Conservation (phyloP, 2,329 filamentous ascomycete genomes). For the Neonectria neomacrospora region DNA sequence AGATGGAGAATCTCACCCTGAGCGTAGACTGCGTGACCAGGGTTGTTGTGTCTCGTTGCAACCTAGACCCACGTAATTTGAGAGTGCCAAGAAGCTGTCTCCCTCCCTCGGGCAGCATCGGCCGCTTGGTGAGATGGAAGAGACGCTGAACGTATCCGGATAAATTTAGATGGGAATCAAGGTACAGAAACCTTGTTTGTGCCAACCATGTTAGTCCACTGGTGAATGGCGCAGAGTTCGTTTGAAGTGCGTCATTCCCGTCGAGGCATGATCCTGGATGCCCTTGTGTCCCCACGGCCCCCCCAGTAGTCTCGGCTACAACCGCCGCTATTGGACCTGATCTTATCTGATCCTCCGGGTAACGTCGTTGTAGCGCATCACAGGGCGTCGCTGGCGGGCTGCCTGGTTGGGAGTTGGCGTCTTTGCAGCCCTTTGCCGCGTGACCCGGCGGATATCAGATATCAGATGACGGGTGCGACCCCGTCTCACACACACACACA, state of each 20-base stretch:
- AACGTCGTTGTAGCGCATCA: conserved; percentile 1
- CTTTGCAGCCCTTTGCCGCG: not conserved
- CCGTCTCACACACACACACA: not conserved
- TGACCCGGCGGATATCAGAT: not conserved
- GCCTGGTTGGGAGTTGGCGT: not conserved
- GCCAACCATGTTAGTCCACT: not conserved
- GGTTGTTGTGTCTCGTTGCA: too few species aligned
- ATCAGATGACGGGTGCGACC: not conserved
- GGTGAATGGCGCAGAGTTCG: not conserved
- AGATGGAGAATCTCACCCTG: conserved; percentile 26
- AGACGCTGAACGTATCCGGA: not conserved
- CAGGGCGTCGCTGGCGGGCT: not conserved
- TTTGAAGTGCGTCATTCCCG: not conserved
- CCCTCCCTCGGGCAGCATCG: not conserved
- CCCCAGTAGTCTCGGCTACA: conserved; percentile 35
- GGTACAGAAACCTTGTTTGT: not conserved
- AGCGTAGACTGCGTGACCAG: conserved; percentile 31
- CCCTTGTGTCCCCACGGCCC: not conserved
- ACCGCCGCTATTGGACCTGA: conserved; percentile 40
- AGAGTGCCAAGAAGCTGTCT: not conserved
- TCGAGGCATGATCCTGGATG: not conserved
- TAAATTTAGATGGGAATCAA: not conserved
- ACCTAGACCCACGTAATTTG: too few species aligned
- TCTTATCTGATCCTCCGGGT: conserved; percentile 44
- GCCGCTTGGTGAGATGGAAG: too few species aligned